phyloP scores from a whole-genome alignment of 768 basidiomycete genomes.

The Lanmaoa pseudosensibilis region DNA sequence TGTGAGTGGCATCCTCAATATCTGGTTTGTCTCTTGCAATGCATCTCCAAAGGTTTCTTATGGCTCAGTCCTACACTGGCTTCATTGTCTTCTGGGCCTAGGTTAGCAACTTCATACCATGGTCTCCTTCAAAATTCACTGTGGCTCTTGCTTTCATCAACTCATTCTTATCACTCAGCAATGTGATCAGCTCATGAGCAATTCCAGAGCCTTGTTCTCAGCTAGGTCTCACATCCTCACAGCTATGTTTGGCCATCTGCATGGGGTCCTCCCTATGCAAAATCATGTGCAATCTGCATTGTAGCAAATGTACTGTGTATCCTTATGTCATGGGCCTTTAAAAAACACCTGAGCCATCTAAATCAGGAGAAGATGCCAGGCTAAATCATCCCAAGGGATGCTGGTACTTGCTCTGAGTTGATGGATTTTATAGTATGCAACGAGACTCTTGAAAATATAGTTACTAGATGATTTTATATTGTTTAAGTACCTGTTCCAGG shows the following conservation, averaged over 20 bases:
- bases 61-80: constrained; percentile 72
- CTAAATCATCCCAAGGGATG: constrained; percentile 38
- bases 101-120: constrained; percentile 62
- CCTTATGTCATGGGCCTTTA: constrained; percentile 50
- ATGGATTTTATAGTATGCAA: background rate
- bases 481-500: background rate
- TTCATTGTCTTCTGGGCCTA: constrained; percentile 63
- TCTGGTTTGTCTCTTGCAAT: background rate
- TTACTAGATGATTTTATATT: background rate
- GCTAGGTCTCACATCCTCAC: constrained; percentile 7
- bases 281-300: constrained; percentile 75
- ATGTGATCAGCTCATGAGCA: constrained; percentile 78
- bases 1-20: constrained; percentile 41
- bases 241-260: constrained; percentile 66
- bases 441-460: background rate
- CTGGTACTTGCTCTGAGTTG: constrained; percentile 46
- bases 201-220: background rate
- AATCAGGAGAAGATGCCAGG: constrained; percentile 43
- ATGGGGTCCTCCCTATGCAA: constrained; percentile 71
- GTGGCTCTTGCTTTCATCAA: constrained; percentile 85
- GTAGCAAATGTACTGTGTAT: constrained; percentile 51
- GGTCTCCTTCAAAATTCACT: constrained; percentile 84
- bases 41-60: constrained; percentile 55
- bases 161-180: constrained; percentile 78
- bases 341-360: constrained; percentile 41